A percentile compares a stretch with the other conserved stretches of the same genome.
phyloP scores from a whole-genome alignment of 306 rosid genomes.

The Vigna nakashimae region DNA sequence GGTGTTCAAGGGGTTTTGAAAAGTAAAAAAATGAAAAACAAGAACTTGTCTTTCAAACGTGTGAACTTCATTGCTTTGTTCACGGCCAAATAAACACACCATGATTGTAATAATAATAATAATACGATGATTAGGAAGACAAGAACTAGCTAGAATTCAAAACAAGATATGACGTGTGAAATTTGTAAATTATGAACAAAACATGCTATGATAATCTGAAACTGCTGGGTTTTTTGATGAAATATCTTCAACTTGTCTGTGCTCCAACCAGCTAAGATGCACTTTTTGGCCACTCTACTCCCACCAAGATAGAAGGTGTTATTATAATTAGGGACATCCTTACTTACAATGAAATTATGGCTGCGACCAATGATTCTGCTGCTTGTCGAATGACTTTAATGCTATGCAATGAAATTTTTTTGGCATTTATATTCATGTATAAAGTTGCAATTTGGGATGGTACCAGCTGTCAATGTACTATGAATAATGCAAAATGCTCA shows the following conservation, averaged over 20 bases:
- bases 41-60: not conserved
- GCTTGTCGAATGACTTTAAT: slow-evolving; percentile 17
- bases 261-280: slow-evolving; percentile 6
- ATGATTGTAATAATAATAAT: not conserved
- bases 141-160: not conserved
- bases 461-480: slow-evolving; percentile 15
- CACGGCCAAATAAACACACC: not conserved
- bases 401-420: not conserved
- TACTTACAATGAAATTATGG: not conserved
- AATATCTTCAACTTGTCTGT: not conserved
- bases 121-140: not conserved
- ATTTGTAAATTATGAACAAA: not conserved
- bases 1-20: not conserved
- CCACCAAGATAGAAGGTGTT: slow-evolving; percentile 19
- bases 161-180: not conserved
- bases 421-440: slow-evolving; percentile 8
- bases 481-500: not conserved
- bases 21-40: not conserved
- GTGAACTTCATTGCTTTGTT: not conserved
- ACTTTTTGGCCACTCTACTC: slow-evolving; percentile 29
- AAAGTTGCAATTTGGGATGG: slow-evolving; percentile 1
- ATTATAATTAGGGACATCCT: not conserved
- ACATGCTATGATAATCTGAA: slow-evolving; percentile 2
- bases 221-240: not conserved
- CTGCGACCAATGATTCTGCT: not conserved